Conservation (phyloP, 2,329 filamentous ascomycete species). For the Penicillium sp. region DNA sequence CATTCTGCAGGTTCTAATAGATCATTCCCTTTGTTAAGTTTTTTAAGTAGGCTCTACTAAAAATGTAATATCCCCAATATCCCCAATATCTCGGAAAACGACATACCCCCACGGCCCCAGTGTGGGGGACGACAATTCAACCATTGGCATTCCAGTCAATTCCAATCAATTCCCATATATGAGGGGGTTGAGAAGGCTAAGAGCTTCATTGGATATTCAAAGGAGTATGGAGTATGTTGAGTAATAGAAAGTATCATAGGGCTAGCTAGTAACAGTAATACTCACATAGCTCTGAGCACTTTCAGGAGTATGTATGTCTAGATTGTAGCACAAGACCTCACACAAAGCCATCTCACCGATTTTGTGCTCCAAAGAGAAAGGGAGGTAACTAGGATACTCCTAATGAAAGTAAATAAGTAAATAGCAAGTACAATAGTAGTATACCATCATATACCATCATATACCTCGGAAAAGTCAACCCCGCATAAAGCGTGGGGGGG, state of each 20-base stretch:
- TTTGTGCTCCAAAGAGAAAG: neutral
- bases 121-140: constrained; percentile 4
- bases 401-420: neutral
- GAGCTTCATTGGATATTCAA: neutral
- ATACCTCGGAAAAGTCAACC: neutral
- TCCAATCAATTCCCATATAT: neutral
- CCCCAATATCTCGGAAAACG: neutral
- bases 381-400: neutral
- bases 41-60: neutral
- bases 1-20: neutral
- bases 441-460: neutral
- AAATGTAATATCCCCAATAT: neutral
- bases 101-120: neutral
- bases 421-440: neutral
- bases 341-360: neutral
- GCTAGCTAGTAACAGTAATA: neutral
- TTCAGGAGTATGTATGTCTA: neutral
- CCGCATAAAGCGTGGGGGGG: constrained; percentile 8
- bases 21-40: neutral
- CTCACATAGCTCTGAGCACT: neutral
- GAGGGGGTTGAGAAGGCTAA: neutral
- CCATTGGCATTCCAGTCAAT: neutral
- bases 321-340: neutral
- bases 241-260: neutral
- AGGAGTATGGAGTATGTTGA: no score